These are phyloP conservation scores for Papiliotrema laurentii DNA, from an alignment of 1,284 basidiomycete genomes.

Conservation along the genomic window DNA sequence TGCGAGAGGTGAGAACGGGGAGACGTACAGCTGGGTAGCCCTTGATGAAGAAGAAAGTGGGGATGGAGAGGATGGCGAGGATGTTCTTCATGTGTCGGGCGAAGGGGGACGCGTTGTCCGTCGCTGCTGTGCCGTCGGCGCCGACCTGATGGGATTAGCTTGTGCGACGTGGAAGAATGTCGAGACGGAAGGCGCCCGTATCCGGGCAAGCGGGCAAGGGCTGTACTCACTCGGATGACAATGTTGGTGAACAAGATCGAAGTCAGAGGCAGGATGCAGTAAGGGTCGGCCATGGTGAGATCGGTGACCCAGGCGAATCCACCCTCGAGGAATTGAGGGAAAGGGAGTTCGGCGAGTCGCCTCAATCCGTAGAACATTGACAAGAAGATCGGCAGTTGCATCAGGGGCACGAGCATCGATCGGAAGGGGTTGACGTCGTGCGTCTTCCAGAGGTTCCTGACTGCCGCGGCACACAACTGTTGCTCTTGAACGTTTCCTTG, in stretches of 20 bases:
- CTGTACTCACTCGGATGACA: slow-evolving; percentile 61
- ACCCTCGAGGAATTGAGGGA: slow-evolving; percentile 70
- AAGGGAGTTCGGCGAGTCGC: slow-evolving; percentile 63
- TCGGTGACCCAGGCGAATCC: slow-evolving; percentile 74
- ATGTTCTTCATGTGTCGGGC: slow-evolving; percentile 40
- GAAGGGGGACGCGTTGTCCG: slow-evolving; percentile 21
- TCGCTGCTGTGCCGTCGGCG: slow-evolving; percentile 51
- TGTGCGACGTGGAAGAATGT: too few relatives aligned
- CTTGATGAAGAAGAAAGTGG: slow-evolving; percentile 60
- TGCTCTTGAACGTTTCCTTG: slow-evolving; percentile 56
- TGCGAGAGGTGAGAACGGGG: background rate
- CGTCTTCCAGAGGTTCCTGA: slow-evolving; percentile 62
- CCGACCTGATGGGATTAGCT: slow-evolving; percentile 53
- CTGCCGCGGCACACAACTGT: slow-evolving; percentile 56
- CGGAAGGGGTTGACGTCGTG: slow-evolving; percentile 64
- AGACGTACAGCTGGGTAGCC: slow-evolving; percentile 50
- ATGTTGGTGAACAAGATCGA: slow-evolving; percentile 63
- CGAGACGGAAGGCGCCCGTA: slow-evolving; percentile 49
- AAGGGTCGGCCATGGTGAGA: slow-evolving; percentile 73
- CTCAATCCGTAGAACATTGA: slow-evolving; percentile 81
- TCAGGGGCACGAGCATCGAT: slow-evolving; percentile 59
- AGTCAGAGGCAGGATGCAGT: slow-evolving; percentile 67
- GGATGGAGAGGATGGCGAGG: slow-evolving; percentile 46
- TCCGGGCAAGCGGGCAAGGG: slow-evolving; percentile 1
- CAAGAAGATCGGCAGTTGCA: slow-evolving; percentile 75